Base-by-base conservation (phyloP, 768 basidiomycete species). In the Tricholoma sp. region DNA sequence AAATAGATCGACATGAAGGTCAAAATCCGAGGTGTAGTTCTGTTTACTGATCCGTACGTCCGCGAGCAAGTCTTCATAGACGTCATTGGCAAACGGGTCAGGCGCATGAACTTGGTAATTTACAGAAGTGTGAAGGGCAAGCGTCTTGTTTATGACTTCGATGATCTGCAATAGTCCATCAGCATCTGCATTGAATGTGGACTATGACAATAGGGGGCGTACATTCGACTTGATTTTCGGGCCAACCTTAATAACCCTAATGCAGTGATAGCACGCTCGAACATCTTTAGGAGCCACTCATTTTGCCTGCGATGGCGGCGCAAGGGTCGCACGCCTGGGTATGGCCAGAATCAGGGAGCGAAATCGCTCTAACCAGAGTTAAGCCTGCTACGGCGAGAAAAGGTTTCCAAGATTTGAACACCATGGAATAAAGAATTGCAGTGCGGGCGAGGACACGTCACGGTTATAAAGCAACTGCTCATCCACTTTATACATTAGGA, bases 71-170 rank as follows among this genome's bases (percentile, higher is more conserved):
- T 86, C 78, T 62, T 83, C 82, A 56, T 84, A 82, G 6, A 85
- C 82, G 56, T 83, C 81, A 2, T 70, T 59, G 9, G 74, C 65
- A 63, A 82, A 85, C 5, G 83, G 83, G 19, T 68, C 64, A 0
- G 83, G 82, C 1, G 83, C 83, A 52, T 72, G 70, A 43, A 81
- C 74, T 66, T 84, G 78, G 57, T 84, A 85, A 70, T 83, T 84
- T 22, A 79, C 76, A 2, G 83, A 84, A 0, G 83, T 81, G 63
- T 85, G 84, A 64, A 86, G 84, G 12, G 79, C 76, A 8, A 84
- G 66, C 0, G 81, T 81, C 64, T 80, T 83, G 62, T 75, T 83
- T 45, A 83, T 71, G 8, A 82, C 81, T 58, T 85, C 79, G 34
- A 85, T 72, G 50, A 81, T 77, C 83, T 84, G 57, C 4, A 41